phyloP scores from a whole-genome alignment of 192 early-diverging fungal genomes.

The Backusella morwellensis region DNA sequence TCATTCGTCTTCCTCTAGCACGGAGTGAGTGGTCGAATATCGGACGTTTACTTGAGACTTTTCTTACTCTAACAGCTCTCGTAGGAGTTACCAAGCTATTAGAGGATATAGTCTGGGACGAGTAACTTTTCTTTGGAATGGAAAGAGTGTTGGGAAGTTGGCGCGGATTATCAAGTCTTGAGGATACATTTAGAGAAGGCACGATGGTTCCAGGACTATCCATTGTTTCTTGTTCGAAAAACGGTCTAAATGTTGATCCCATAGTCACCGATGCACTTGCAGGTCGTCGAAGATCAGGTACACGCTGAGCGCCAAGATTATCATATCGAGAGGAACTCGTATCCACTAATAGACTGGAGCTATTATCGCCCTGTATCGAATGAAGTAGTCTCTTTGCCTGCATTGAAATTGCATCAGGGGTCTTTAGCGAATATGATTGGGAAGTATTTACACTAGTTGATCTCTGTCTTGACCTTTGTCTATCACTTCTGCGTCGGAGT shows the following conservation, averaged over 20 bases:
- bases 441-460: conserved; percentile 14
- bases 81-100: neutral
- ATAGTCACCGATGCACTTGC: neutral
- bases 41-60: conserved; percentile 22
- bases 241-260: neutral
- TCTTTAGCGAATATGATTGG: conserved; percentile 6
- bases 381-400: conserved; percentile 24
- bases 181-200: neutral
- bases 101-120: neutral
- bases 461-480: conserved; percentile 16
- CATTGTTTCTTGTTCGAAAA: neutral
- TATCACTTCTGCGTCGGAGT: conserved; percentile 21
- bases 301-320: neutral
- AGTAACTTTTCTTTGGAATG: conserved; percentile 2
- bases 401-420: conserved; percentile 24
- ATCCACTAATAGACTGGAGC: neutral
- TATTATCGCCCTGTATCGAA: conserved; percentile 26
- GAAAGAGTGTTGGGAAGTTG: neutral
- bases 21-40: conserved; percentile 24
- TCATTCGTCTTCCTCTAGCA: conserved; percentile 12
- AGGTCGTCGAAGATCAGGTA: conserved; percentile 5
- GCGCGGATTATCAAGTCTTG: neutral
- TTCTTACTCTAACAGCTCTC: conserved; percentile 16
- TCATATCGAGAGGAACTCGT: neutral
- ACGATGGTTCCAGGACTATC: neutral